Percentiles rank a stretch among this genome's conserved stretches.
Conservation (phyloP, 345 rosid species). For the Toxicodendron radicans region DNA sequence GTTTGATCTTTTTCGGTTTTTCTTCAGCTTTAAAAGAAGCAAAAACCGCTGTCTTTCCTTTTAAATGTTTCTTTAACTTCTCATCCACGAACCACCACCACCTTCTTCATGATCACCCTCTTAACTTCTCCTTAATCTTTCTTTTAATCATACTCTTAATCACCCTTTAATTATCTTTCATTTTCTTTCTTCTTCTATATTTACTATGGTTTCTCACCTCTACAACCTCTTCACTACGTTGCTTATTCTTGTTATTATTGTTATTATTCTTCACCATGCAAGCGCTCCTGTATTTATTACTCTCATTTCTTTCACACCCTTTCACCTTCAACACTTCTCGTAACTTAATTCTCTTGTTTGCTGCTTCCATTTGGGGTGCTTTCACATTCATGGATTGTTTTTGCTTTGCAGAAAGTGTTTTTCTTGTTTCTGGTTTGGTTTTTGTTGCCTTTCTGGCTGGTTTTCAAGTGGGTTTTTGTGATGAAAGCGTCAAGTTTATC, state of each 20-base stretch:
- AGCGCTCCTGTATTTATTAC: constrained; percentile 61
- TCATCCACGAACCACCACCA: constrained; percentile 21
- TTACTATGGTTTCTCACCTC: neutral
- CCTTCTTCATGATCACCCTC: neutral
- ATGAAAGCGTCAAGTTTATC: constrained; percentile 32
- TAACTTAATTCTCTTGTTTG: neutral
- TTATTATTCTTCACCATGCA: constrained; percentile 5
- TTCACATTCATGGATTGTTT: no score
- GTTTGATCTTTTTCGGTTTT: constrained; percentile 5
- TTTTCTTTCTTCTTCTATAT: neutral
- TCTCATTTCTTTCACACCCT: constrained; percentile 53
- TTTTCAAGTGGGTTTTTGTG: constrained; percentile 15
- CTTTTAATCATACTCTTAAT: neutral
- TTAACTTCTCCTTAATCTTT: neutral
- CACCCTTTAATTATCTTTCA: neutral
- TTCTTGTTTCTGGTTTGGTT: constrained; percentile 19
- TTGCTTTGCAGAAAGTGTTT: neutral
- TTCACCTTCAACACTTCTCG: constrained; percentile 20
- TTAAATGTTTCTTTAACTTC: constrained; percentile 28
- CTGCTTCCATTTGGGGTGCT: neutral
- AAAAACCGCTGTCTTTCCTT: constrained; percentile 25
- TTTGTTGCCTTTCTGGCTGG: constrained; percentile 6
- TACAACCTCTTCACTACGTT: no score
- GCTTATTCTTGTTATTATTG: no score
- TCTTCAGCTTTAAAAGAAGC: constrained; percentile 17